phyloP scores from a whole-genome alignment of 768 basidiomycete genomes.

The Botryobasidium botryosum region DNA sequence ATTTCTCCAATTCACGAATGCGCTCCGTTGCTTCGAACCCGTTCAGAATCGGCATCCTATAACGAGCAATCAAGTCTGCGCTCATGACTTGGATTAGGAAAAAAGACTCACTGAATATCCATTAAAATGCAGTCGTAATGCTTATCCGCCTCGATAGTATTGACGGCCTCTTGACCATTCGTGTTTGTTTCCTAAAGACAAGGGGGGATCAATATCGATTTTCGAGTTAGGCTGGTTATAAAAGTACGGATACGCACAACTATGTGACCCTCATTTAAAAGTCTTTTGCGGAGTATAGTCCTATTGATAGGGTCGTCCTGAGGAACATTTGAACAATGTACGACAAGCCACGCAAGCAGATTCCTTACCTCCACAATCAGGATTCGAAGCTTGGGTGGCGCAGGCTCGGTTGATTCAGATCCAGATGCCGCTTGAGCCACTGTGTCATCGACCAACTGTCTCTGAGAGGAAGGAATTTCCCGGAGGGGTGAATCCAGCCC shows the following conservation, averaged over 20 bases:
- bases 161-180: conserved; percentile 63
- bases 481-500: neutral
- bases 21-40: conserved; percentile 51
- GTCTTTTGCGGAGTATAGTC: conserved; percentile 47
- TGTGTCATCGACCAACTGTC: too few species aligned
- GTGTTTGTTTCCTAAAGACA: too few species aligned
- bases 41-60: conserved; percentile 65
- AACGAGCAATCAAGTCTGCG: too few species aligned
- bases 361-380: conserved; percentile 48
- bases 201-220: too few species aligned
- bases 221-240: too few species aligned
- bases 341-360: neutral
- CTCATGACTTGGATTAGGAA: conserved; percentile 1
- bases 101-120: conserved; percentile 53
- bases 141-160: conserved; percentile 37
- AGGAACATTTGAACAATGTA: neutral
- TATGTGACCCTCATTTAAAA: conserved; percentile 45
- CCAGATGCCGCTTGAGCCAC: too few species aligned
- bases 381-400: conserved; percentile 24
- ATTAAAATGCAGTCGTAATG: conserved; percentile 61
- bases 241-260: too few species aligned
- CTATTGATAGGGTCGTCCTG: conserved; percentile 65
- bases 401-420: neutral
- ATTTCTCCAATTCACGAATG: conserved; percentile 44
- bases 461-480: conserved; percentile 4